Evolutionary conservation across 331 rosid genomes (phyloP).

Genomic region (Prunus yedoensis): DNA sequence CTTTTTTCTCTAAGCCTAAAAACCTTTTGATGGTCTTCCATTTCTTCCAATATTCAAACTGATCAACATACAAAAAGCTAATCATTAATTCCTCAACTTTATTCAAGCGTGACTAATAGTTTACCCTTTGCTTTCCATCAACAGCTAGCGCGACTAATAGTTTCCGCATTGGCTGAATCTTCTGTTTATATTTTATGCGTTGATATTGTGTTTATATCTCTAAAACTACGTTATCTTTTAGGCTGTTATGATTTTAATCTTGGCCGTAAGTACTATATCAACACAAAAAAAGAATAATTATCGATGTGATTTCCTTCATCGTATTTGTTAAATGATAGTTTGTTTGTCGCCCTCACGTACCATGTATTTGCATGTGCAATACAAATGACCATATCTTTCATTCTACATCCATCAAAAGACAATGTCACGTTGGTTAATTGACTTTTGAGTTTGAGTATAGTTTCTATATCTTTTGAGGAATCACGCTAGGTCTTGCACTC

Average conservation of each 20-base stretch:
- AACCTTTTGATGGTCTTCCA: slow-evolving; percentile 20
- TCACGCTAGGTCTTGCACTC: slow-evolving; percentile 11
- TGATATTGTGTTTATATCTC: background rate
- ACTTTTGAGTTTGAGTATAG: slow-evolving; percentile 9
- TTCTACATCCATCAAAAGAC: slow-evolving; percentile 32
- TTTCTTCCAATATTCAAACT: slow-evolving; percentile 43
- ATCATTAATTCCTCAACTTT: slow-evolving; percentile 40
- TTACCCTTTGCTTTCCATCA: background rate
- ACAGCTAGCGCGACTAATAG: background rate
- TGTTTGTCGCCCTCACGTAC: too few species aligned
- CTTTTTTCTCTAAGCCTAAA: background rate
- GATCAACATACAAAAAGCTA: slow-evolving; percentile 37
- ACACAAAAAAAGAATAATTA: too few species aligned
- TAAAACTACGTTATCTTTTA: background rate
- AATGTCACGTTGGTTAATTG: background rate
- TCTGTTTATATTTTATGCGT: background rate
- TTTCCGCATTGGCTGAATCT: background rate
- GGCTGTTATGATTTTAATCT: too few species aligned
- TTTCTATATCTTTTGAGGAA: slow-evolving; percentile 13
- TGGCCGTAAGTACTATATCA: too few species aligned
- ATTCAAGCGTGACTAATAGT: slow-evolving; percentile 33
- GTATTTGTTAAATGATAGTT: too few species aligned
- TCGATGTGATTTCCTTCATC: too few species aligned
- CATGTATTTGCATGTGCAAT: slow-evolving; percentile 14
- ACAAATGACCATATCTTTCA: background rate